Conservation (phyloP, 371 early-diverging fungal species). For the Haplosporangium sp. region DNA sequence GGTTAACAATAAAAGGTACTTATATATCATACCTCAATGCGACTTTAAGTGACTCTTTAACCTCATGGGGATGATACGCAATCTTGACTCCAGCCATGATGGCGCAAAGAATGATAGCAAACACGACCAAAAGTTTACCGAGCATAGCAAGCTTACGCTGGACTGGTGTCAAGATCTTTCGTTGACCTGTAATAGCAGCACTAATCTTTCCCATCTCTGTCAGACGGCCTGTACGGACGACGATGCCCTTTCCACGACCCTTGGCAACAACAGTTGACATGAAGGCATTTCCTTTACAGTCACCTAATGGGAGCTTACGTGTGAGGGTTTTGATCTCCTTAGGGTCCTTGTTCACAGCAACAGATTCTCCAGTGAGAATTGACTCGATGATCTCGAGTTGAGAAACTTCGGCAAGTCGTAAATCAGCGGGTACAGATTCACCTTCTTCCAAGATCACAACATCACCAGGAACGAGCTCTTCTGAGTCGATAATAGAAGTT, state of each 20-base stretch:
- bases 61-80: constrained; percentile 66
- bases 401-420: constrained; percentile 76
- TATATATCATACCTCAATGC: constrained; percentile 68
- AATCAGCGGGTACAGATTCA: constrained; percentile 79
- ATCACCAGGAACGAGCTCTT: constrained; percentile 78
- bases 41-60: constrained; percentile 60
- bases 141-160: constrained; percentile 76
- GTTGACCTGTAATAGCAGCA: constrained; percentile 73
- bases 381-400: constrained; percentile 83
- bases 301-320: constrained; percentile 80
- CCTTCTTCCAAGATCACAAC: constrained; percentile 77
- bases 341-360: constrained; percentile 71
- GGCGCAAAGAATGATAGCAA: constrained; percentile 78
- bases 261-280: constrained; percentile 85
- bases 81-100: constrained; percentile 88
- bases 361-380: constrained; percentile 82
- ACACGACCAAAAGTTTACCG: constrained; percentile 69
- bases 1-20: neutral
- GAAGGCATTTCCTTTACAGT: constrained; percentile 88
- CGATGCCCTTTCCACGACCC: constrained; percentile 87
- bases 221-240: constrained; percentile 78
- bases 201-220: constrained; percentile 88
- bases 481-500: constrained; percentile 61
- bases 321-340: constrained; percentile 65
- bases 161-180: constrained; percentile 76